phyloP scores from a whole-genome alignment of 768 basidiomycete genomes.

The Boletus huronensis region DNA sequence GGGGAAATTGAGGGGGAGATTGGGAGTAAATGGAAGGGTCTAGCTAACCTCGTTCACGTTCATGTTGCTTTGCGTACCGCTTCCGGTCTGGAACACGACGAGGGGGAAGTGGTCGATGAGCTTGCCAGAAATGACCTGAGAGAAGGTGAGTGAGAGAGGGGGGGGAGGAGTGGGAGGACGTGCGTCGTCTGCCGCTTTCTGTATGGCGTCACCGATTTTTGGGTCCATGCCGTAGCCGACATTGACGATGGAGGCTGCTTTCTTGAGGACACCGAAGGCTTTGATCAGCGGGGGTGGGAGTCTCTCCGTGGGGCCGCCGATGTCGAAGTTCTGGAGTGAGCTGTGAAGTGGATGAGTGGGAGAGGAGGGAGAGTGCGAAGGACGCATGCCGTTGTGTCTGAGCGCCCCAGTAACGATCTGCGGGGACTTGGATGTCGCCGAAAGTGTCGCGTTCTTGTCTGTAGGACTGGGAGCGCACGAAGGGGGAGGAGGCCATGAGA shows the following conservation, averaged over 20 bases:
- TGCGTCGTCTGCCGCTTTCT: conserved; percentile 91
- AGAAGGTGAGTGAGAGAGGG: conserved; percentile 3
- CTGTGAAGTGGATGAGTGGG: conserved; percentile 37
- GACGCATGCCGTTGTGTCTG: conserved; percentile 84
- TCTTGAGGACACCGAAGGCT: conserved; percentile 96
- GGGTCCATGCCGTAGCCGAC: conserved; percentile 86
- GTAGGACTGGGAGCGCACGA: conserved; percentile 39
- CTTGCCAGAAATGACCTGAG: conserved; percentile 91
- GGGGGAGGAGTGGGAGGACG: conserved; percentile 17
- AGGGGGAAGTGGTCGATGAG: conserved; percentile 95
- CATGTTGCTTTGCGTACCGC: conserved; percentile 99
- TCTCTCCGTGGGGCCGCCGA: conserved; percentile 91
- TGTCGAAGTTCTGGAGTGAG: conserved; percentile 96
- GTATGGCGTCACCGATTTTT: conserved; percentile 84
- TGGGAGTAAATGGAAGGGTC: neutral
- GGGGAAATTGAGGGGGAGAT: neutral
- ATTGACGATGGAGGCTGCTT: conserved; percentile 92
- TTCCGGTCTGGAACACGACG: conserved; percentile 99
- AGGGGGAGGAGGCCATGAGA: too few species aligned
- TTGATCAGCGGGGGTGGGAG: conserved; percentile 95
- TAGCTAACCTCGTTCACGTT: conserved; percentile 85
- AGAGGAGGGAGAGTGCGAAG: neutral
- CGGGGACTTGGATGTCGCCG: conserved; percentile 87
- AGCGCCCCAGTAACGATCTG: conserved; percentile 93
- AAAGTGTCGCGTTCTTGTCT: conserved; percentile 93